Evolutionary conservation across 1,139 yeast species (phyloP).

Genomic region (Magnusiomyces magnusii): DNA sequence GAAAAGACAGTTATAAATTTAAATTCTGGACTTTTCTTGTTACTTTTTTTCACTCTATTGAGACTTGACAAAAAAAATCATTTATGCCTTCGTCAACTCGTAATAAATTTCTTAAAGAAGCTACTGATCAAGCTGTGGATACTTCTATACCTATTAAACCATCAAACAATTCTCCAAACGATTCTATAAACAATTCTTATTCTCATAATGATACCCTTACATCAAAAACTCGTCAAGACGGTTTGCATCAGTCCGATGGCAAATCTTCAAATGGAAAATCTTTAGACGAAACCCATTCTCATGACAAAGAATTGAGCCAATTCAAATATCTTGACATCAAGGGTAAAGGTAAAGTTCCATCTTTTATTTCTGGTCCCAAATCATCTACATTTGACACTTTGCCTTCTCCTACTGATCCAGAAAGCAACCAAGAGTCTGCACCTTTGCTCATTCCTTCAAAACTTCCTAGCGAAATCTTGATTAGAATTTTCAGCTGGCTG

Average conservation of each 20-base stretch:
- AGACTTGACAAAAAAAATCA: background rate
- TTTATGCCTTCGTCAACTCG: background rate
- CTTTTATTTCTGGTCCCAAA: background rate
- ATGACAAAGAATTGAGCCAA: too few species aligned
- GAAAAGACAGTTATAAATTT: too few species aligned
- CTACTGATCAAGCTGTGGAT: background rate
- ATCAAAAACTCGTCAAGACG: too few species aligned
- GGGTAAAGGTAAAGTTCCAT: too few species aligned
- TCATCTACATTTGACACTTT: background rate
- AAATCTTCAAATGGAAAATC: too few species aligned
- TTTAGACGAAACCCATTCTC: too few species aligned
- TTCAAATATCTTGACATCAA: too few species aligned
- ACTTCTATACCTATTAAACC: too few species aligned
- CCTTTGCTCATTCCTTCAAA: background rate
- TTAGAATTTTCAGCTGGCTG: conserved; percentile 27
- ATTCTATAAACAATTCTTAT: background rate
- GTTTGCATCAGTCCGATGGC: too few species aligned
- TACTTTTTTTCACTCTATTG: background rate
- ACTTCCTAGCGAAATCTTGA: conserved; percentile 36
- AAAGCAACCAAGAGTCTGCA: background rate
- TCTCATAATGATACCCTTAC: background rate
- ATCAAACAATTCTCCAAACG: background rate
- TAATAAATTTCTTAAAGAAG: background rate
- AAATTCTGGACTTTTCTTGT: background rate
- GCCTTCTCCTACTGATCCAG: background rate